Base-by-base conservation (phyloP, 768 basidiomycete genomes). In the Gautieria morchelliformis region DNA sequence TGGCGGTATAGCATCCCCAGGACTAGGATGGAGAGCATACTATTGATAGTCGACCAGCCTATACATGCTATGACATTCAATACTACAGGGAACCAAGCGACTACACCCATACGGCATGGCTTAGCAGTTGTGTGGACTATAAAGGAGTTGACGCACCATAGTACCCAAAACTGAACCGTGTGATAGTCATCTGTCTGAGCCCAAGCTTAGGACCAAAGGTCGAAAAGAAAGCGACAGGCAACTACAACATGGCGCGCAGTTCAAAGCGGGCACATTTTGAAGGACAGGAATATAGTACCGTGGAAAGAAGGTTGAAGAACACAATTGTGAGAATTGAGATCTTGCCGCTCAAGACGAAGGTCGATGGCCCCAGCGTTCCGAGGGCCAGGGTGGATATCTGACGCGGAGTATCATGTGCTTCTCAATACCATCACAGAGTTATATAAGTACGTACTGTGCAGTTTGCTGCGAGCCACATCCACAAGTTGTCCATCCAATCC, bases 21-120 rank as follows among this genome's bases (percentile, higher is more conserved):
- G 5, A 27, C 27, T 27, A 27, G 45, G 24, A 4, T 20, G 9
- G 24, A 62, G 40, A 61, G 33, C 47, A 33, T 66, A 27, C 63
- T 63, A 65, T 72, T 74, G 59, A 74, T 68, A 3, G 70, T 65
- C 39, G 68, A 70, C 71, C 72, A 75, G n/a, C 73, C 73, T 51
- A 75, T 67, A 60, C 74, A 74, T 37, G 74, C 74, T 48, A 75
- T 69, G 56, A 67, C 66, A 64, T 76, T 75, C 51, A 75, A 68
- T 6, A 71, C 46, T 35, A 70, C 67, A 35, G 70, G 71, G 50
- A 72, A 53, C 49, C 53, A 53, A 39, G 63, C 61, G 41, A 57
- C 54, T 50, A 53, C 30, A 8, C 20, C 14, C 22, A 32, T n/a
- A 53, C 7, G 40, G 5, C 60, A 55, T 60, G 56, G 52, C 50